Base-by-base conservation (phyloP, 2,329 filamentous ascomycete species). In the Phyllosticta capitalensis region DNA sequence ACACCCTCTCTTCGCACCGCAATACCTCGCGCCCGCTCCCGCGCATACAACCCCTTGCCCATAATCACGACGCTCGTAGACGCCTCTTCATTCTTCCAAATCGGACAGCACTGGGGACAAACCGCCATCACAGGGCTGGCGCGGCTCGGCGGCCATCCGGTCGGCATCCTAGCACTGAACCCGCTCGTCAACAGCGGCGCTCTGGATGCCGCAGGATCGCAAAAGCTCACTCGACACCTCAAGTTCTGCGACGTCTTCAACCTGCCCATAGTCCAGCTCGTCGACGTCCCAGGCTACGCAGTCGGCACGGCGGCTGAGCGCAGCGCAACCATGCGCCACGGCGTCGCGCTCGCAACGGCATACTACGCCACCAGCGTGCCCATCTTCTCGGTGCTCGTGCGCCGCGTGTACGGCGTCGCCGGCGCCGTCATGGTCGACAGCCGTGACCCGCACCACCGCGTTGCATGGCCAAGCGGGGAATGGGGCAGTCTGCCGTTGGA, bases 181-280 rank as follows among this genome's bases (percentile, higher is more conserved):
- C 28, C 9, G n/a, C 5, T 51, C 60, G 77, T 83, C 20, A 81
- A 83, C 53, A 79, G 81, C 0, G 83, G 84, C 9, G 83, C 84
- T 0, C 70, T 86, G 9, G 83, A 86, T 66, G 80, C 83, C 0
- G 73, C 77, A 0, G 83, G 83, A 5, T 81, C 79, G 9, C 83
- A 86, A 63, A 86, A 86, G 65, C 74, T 86, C 20, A 80, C 78
- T 0, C 74, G 81, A 1, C 78, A 85, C 68, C 70, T 86, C 38
- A 86, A 86, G 65, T 78, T 86, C 65, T 81, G 82, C 62, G 84
- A 87, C 65, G 77, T 86, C 51, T 85, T 86, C 74, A 87, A 87
- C 62, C 71, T 86, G 2, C 84, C 84, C 0, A 73, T 86, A 3
- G 61, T 87, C 7, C 84, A 87, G 66, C 85, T 86, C 63, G 76